phyloP scores from a whole-genome alignment of 306 rosid genomes.

The Citrullus colocynthis region DNA sequence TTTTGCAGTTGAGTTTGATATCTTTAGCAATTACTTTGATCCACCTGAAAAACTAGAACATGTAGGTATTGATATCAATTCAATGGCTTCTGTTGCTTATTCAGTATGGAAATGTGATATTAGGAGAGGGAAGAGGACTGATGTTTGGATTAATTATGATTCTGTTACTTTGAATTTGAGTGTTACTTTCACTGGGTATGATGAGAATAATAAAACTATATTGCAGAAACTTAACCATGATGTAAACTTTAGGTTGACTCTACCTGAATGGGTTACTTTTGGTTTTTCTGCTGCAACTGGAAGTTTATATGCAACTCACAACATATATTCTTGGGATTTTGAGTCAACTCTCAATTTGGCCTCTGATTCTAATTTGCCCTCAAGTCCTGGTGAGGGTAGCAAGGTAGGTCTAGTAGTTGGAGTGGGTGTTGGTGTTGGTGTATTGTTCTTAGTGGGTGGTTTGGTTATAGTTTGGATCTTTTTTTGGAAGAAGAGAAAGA shows the following conservation, averaged over 20 bases:
- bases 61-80: slow-evolving; percentile 33
- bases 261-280: slow-evolving; percentile 20
- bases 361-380: neutral
- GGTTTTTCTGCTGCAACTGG: slow-evolving; percentile 22
- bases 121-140: slow-evolving; percentile 8
- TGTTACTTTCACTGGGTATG: slow-evolving; percentile 15
- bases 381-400: neutral
- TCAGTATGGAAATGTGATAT: slow-evolving; percentile 16
- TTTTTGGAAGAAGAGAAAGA: neutral
- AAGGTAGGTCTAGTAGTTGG: neutral
- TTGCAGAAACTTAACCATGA: neutral
- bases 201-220: neutral
- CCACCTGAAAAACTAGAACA: slow-evolving; percentile 4
- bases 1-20: slow-evolving; percentile 46
- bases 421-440: slow-evolving; percentile 10
- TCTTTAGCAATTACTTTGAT: slow-evolving; percentile 2
- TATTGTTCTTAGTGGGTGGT: neutral
- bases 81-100: slow-evolving; percentile 18
- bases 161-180: slow-evolving; percentile 20
- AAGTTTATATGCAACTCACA: neutral
- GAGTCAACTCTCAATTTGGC: neutral
- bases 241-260: slow-evolving; percentile 12
- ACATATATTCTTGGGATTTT: slow-evolving; percentile 13
- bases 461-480: neutral
- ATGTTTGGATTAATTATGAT: slow-evolving; percentile 24